Evolutionary conservation across 1,139 yeast species (phyloP).

Genomic region (Kurtzmaniella natalensis): DNA sequence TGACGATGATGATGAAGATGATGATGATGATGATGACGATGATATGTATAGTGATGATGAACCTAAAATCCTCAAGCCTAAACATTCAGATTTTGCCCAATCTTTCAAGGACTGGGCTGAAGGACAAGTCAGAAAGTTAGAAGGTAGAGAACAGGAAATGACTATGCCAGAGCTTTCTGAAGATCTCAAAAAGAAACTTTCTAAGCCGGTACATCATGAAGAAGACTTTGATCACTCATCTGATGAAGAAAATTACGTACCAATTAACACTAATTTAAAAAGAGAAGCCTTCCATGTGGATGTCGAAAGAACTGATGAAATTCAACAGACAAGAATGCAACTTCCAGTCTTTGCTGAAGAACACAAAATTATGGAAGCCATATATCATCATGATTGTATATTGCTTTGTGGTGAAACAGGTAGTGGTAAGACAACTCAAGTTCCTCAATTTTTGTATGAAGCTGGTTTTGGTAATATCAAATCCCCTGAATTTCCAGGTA

Average conservation of each 20-base stretch:
- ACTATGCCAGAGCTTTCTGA: constrained; percentile 49
- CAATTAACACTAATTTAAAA: constrained; percentile 47
- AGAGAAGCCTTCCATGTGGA: constrained; percentile 68
- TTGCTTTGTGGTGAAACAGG: constrained; percentile 93
- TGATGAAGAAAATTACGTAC: constrained; percentile 52
- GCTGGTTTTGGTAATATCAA: constrained; percentile 74
- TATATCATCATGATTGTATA: constrained; percentile 86
- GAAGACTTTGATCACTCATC: constrained; percentile 65
- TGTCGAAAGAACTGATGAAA: constrained; percentile 58
- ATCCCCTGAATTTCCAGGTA: constrained; percentile 69
- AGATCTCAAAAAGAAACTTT: constrained; percentile 41
- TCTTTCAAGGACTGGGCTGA: constrained; percentile 63
- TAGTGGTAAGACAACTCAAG: constrained; percentile 79
- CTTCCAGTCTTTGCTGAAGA: constrained; percentile 92
- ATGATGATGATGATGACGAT: constrained; percentile 16
- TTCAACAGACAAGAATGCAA: constrained; percentile 63
- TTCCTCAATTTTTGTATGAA: constrained; percentile 76
- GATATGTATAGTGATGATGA: constrained; percentile 19
- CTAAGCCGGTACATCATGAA: constrained; percentile 41
- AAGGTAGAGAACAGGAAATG: constrained; percentile 49
- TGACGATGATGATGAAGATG: constrained; percentile 16
- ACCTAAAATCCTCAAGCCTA: constrained; percentile 40
- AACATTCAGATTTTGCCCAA: constrained; percentile 39
- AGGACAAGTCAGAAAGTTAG: constrained; percentile 49
- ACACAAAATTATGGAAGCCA: constrained; percentile 91